Evolutionary conservation across 169 alveolate species (phyloP).

Genomic region (Perkinsus olseni): DNA sequence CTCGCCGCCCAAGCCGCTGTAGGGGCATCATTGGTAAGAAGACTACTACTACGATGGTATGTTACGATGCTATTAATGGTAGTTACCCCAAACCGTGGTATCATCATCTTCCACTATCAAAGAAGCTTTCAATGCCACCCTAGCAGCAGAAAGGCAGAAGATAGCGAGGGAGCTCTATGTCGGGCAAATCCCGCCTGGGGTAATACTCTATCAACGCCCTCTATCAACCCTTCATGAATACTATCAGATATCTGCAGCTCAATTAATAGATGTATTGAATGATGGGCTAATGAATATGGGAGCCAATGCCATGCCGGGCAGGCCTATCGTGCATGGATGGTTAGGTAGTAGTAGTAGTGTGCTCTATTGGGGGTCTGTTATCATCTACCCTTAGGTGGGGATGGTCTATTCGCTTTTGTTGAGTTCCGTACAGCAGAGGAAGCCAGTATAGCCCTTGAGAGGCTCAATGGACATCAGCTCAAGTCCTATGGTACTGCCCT

Average conservation of each 20-base stretch:
- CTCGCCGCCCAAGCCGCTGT: neutral
- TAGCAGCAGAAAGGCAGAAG: neutral
- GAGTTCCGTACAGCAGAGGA: neutral
- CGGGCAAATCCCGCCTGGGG: neutral
- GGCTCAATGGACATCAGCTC: neutral
- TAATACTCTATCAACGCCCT: neutral
- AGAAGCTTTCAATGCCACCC: neutral
- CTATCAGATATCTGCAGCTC: neutral
- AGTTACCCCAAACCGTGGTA: neutral
- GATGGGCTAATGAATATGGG: neutral
- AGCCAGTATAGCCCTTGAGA: neutral
- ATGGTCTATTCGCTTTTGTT: neutral
- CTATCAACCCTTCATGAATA: neutral
- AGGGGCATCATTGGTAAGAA: neutral
- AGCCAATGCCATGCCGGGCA: neutral
- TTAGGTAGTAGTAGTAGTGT: neutral
- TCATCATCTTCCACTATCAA: neutral
- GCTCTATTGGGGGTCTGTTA: too few relatives aligned
- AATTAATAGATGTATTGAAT: neutral
- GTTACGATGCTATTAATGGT: neutral
- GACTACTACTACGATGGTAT: neutral
- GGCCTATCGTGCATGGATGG: neutral
- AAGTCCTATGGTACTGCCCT: neutral
- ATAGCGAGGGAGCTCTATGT: neutral
- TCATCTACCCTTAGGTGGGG: neutral